Base-by-base conservation (phyloP, 805 yeast species). In the Schwanniomyces occidentalis region DNA sequence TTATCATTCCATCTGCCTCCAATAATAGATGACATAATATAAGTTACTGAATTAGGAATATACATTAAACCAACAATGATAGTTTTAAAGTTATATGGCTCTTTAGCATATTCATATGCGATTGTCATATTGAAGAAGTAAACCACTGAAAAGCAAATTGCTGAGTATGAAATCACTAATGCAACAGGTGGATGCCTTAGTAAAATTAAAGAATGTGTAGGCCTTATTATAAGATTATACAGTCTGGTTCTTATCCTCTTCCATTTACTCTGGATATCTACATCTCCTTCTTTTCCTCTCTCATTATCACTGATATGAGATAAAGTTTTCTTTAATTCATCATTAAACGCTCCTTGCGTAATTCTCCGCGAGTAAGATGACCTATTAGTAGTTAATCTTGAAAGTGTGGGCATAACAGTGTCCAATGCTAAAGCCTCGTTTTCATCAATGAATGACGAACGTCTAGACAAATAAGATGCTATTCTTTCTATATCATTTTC, bases 1-100 rank as follows among this genome's bases (percentile, higher is more conserved):
- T 61, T 53, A 55, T 87, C 96, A 34, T 79, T 80, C 84, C 91
- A 87, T 42, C 70, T 71, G 3, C 96, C 96, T 23, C 95, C 95
- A 41, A 75, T 67, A n/a, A 88, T 61, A 0, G 91, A 81, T 0
- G 95, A 91, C 30, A 82, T 46, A 23, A 87, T 59, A 51, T 86
- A 87, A 0, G 90, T 76, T 16, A 85, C 75, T 0, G 95, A 85
- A 56, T 87, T 87, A 23, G 96, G 95, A 21, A 87, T 78, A 61
- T 85, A 87, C 37, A 85, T 70, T 17, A 87, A 66, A 21, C 96
- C 96, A 31, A 82, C 73, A 37, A 80, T 69, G 31, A 85, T 58
- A 0, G 85, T 60, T 21, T 67, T 62, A 67, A 83, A 88, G 49
- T 78, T 76, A 57, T 87, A 87, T 3, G 96, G 96, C 0, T 63